A percentile compares a stretch with the other conserved stretches of the same genome.
Conservation (phyloP, 805 yeast genomes). For the Nadsonia fulvescens region DNA sequence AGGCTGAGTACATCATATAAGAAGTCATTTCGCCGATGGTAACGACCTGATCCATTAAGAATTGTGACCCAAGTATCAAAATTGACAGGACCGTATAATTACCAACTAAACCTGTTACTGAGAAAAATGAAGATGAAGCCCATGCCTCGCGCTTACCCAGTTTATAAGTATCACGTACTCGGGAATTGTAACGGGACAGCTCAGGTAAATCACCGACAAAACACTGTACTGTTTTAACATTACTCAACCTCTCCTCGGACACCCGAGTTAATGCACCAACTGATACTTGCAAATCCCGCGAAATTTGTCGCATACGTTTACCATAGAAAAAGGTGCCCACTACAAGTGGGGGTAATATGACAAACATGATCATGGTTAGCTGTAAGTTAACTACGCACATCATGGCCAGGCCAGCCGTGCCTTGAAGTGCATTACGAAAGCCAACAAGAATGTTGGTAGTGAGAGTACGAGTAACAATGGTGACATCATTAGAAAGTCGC, state of each 20-base stretch:
- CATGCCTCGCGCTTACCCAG: slow-evolving; percentile 68
- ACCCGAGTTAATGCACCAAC: slow-evolving; percentile 77
- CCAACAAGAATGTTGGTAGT: slow-evolving; percentile 89
- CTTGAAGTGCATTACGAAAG: slow-evolving; percentile 64
- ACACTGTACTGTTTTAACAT: slow-evolving; percentile 73
- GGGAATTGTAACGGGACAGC: slow-evolving; percentile 53
- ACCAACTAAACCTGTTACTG: slow-evolving; percentile 71
- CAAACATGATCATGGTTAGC: slow-evolving; percentile 62
- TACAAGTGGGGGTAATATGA: slow-evolving; percentile 70
- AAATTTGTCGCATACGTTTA: slow-evolving; percentile 49
- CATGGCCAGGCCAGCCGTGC: slow-evolving; percentile 76
- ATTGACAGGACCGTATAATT: slow-evolving; percentile 63
- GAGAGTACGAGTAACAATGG: slow-evolving; percentile 67
- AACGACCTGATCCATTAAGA: slow-evolving; percentile 60
- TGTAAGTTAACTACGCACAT: slow-evolving; percentile 77
- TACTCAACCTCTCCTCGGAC: slow-evolving; percentile 78
- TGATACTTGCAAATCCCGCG: slow-evolving; percentile 64
- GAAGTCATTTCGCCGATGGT: slow-evolving; percentile 81
- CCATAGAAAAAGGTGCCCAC: slow-evolving; percentile 73
- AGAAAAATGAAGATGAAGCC: slow-evolving; percentile 57
- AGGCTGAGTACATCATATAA: slow-evolving; percentile 88
- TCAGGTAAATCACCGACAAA: slow-evolving; percentile 75
- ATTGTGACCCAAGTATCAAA: slow-evolving; percentile 60
- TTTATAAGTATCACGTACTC: slow-evolving; percentile 44
- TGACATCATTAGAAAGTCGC: slow-evolving; percentile 73